Base-by-base conservation (phyloP, 768 basidiomycete species). In the Leccinum subtestaceum region DNA sequence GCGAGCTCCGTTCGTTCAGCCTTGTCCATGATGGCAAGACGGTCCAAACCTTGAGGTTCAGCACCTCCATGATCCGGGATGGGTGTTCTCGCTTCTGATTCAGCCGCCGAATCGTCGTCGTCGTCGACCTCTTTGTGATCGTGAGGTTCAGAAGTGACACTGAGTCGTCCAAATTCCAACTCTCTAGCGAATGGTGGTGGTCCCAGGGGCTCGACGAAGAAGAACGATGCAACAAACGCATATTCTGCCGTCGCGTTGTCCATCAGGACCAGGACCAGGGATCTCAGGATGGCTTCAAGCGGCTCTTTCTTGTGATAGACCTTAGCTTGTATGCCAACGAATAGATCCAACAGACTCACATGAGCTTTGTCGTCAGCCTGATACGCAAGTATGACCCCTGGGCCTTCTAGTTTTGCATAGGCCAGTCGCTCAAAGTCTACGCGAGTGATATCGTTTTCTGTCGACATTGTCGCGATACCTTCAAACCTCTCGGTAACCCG, bases 191-290 rank as follows among this genome's bases (percentile, higher is more conserved):
- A 72, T 2, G 74, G 56, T 1, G 70, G 65, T 7, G 55, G 65
- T 60, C 45, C 68, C 36, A 61, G 54, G 5, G 61, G 68, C 59
- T 70, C 71, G 6, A 65, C 64, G 6, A 82, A 77, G 76, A 98
- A 98, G 77, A 99, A 98, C 0, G 85, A 77, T 10, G 85, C 84
- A 53, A 97, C 74, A 67, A 98, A 98, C 1, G 86, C 80, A 73
- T 95, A 96, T 75, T 98, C 96, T 29, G 94, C 85, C 1, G 91
- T 91, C 4, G 92, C 88, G 68, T 99, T 98, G 76, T 98, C 95
- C 83, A 96, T 87, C 60, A 98, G 84, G 54, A 97, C 95, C 53
- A 98, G 78, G 51, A 94, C 76, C 27, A 93, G 76, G 0, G 95
- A 96, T 25, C 96, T 86, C 62, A 93, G 80, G 23, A 98, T 77